A percentile compares a stretch with the other conserved stretches of the same genome.
phyloP scores from a whole-genome alignment of 2,329 filamentous ascomycete species.

The Aspergillus luchuensis region DNA sequence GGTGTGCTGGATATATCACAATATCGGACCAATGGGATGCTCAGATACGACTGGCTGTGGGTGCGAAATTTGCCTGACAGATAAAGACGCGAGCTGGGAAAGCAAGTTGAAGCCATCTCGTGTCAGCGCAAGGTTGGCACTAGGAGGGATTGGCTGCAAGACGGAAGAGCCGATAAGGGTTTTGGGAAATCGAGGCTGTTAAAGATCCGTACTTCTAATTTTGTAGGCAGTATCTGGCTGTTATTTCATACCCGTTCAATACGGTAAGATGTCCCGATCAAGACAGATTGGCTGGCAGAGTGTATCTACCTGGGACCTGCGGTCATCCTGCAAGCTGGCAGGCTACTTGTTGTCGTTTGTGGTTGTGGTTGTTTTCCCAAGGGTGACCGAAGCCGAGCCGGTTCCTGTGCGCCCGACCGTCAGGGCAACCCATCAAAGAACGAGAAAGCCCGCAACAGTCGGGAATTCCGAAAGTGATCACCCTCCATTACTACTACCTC shows the following conservation, averaged over 20 bases:
- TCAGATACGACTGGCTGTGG: too few relatives aligned
- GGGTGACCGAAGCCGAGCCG: neutral
- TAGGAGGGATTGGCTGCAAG: neutral
- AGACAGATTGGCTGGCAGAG: neutral
- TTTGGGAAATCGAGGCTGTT: neutral
- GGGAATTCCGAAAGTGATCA: neutral
- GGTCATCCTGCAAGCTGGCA: too few relatives aligned
- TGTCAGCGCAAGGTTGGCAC: constrained; percentile 4
- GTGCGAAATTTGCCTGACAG: neutral
- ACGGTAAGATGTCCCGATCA: neutral
- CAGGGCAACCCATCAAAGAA: neutral
- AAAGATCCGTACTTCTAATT: neutral
- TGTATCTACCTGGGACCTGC: neutral
- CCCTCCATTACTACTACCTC: too few relatives aligned
- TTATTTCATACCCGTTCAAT: neutral
- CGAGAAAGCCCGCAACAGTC: neutral
- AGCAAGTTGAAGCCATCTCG: neutral
- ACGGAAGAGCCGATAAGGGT: neutral
- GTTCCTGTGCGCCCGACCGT: neutral
- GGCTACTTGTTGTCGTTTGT: neutral
- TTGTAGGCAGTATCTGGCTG: neutral
- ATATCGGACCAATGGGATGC: neutral
- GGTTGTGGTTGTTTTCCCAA: neutral
- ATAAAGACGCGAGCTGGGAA: constrained; percentile 4
- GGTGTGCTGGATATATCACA: constrained; percentile 3